These are phyloP conservation scores for Rhizophagus clarus DNA, from an alignment of 192 early-diverging fungal species.

Conservation along the genomic window DNA sequence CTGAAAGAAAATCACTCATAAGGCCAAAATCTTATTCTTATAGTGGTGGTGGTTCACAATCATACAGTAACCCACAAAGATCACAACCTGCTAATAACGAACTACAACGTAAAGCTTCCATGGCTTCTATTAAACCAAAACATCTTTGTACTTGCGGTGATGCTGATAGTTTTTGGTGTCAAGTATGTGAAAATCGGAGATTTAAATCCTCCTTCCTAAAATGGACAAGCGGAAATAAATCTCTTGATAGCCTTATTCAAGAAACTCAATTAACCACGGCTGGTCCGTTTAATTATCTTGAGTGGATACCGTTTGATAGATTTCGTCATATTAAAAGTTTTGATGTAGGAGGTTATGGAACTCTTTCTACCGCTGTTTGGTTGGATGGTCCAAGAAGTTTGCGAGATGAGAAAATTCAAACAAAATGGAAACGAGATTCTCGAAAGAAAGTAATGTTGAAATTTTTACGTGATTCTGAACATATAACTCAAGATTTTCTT, in stretches of 20 bases:
- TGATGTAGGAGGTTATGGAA: conserved; percentile 13
- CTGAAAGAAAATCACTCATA: neutral
- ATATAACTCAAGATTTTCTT: neutral
- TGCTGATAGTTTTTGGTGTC: conserved; percentile 19
- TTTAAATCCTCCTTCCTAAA: neutral
- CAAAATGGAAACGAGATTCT: neutral
- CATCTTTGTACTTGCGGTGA: conserved; percentile 7
- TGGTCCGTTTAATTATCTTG: conserved; percentile 5
- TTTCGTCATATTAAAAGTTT: conserved; percentile 3
- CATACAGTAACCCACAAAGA: neutral
- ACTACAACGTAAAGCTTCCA: too few relatives aligned
- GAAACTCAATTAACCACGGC: conserved; percentile 25
- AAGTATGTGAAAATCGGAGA: conserved; percentile 4
- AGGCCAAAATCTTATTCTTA: neutral
- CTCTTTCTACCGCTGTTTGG: conserved; percentile 14
- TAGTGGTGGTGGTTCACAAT: neutral
- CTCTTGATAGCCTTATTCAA: conserved; percentile 20
- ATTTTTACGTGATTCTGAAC: neutral
- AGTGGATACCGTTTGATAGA: conserved; percentile 28
- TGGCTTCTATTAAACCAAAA: neutral
- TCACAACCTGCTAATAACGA: neutral
- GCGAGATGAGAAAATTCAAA: conserved; percentile 8
- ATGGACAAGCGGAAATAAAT: conserved; percentile 29
- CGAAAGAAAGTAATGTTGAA: conserved; percentile 13
- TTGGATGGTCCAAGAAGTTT: conserved; percentile 13